phyloP scores from a whole-genome alignment of 225 moss, liverwort and hornwort genomes.

The Neckera pumila region DNA sequence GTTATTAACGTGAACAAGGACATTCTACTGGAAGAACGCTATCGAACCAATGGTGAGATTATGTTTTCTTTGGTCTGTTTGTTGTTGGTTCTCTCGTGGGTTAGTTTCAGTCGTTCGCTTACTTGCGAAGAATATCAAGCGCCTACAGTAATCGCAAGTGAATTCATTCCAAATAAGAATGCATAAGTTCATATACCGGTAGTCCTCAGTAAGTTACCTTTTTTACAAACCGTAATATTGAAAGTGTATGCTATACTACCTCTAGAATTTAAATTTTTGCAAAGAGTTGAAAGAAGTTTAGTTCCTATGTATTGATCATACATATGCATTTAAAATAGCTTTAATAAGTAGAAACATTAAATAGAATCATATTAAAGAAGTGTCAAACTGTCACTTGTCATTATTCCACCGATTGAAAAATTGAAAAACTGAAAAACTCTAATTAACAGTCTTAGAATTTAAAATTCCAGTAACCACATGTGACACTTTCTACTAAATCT shows the following conservation, averaged over 20 bases:
- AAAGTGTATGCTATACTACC: background rate
- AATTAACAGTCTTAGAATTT: background rate
- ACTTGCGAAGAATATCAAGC: background rate
- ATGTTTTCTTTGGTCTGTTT: background rate
- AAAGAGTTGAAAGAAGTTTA: background rate
- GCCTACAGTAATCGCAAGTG: background rate
- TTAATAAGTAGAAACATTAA: too few relatives aligned
- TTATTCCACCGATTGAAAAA: background rate
- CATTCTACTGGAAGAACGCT: constrained; percentile 59
- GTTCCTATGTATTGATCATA: background rate
- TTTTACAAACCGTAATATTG: background rate
- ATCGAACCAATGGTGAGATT: constrained; percentile 59
- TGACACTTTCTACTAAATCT: too few relatives aligned
- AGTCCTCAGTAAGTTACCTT: background rate
- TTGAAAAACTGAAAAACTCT: background rate
- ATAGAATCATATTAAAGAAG: background rate
- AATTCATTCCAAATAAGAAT: background rate
- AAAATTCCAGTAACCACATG: background rate
- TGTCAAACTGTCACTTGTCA: background rate
- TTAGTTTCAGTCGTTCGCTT: background rate
- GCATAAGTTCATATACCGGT: background rate
- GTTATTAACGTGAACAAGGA: constrained; percentile 53
- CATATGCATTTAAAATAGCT: background rate
- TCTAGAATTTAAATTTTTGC: background rate
- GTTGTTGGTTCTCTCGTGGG: background rate